phyloP scores from a whole-genome alignment of 1,139 yeast genomes.

The Suhomyces coccinellae region DNA sequence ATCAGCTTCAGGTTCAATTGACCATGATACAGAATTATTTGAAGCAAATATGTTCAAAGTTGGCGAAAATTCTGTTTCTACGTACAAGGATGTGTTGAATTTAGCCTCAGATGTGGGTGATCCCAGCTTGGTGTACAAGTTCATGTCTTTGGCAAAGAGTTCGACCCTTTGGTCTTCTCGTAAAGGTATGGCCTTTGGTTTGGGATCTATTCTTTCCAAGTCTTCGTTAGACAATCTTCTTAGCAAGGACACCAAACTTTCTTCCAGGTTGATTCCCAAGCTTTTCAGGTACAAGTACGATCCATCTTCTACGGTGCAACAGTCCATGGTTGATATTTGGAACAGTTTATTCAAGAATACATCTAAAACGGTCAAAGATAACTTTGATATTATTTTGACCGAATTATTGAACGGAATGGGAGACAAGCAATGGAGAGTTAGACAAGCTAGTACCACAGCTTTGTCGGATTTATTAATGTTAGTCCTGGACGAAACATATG shows the following conservation, averaged over 20 bases:
- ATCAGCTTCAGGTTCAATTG: slow-evolving; percentile 66
- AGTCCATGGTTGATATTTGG: slow-evolving; percentile 91
- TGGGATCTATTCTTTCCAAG: slow-evolving; percentile 81
- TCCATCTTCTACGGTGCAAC: slow-evolving; percentile 73
- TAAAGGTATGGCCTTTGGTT: slow-evolving; percentile 91
- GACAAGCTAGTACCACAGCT: slow-evolving; percentile 86
- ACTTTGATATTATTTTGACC: slow-evolving; percentile 58
- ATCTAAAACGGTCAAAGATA: slow-evolving; percentile 50
- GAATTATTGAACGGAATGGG: slow-evolving; percentile 75
- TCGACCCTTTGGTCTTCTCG: slow-evolving; percentile 91
- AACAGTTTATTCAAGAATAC: slow-evolving; percentile 65
- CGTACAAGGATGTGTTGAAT: slow-evolving; percentile 80
- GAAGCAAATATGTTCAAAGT: slow-evolving; percentile 80
- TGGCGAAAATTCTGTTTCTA: slow-evolving; percentile 82
- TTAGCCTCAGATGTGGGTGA: slow-evolving; percentile 95
- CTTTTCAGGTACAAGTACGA: slow-evolving; percentile 83
- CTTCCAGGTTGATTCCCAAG: slow-evolving; percentile 72
- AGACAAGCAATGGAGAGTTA: slow-evolving; percentile 86
- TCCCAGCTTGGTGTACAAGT: slow-evolving; percentile 89
- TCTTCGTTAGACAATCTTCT: slow-evolving; percentile 69
- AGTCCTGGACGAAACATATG: slow-evolving; percentile 55
- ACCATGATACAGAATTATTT: slow-evolving; percentile 79
- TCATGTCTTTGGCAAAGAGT: slow-evolving; percentile 88
- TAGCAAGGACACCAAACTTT: slow-evolving; percentile 51
- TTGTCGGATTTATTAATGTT: slow-evolving; percentile 69